A percentile compares a stretch with the other conserved stretches of the same genome.
Conservation (phyloP, 2,329 filamentous ascomycete species). For the Cercospora zeina region DNA sequence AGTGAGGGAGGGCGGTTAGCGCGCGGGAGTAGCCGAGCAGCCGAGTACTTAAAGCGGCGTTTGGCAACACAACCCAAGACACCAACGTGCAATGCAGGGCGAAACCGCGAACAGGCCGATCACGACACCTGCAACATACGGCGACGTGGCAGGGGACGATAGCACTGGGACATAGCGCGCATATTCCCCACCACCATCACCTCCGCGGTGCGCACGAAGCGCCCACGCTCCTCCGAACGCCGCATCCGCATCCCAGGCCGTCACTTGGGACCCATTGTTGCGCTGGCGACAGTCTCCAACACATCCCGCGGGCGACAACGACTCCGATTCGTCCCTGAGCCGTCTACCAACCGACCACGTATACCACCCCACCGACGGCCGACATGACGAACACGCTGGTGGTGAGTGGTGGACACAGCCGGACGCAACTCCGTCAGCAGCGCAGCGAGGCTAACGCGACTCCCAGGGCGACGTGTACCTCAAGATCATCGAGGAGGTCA, state of each 20-base stretch:
- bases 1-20: neutral
- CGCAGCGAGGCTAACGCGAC: constrained; percentile 24
- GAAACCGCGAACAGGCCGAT: constrained; percentile 4
- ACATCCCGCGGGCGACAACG: constrained; percentile 5
- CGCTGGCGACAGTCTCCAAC: constrained; percentile 4
- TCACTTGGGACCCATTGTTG: constrained; percentile 13
- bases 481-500: constrained; percentile 79
- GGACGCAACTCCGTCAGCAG: constrained; percentile 1
- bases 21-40: constrained; percentile 1
- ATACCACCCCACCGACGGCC: neutral
- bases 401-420: constrained; percentile 25
- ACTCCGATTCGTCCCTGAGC: neutral
- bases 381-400: constrained; percentile 37
- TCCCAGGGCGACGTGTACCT: constrained; percentile 74
- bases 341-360: neutral
- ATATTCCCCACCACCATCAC: neutral
- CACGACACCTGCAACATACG: constrained; percentile 12
- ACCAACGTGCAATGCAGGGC: constrained; percentile 8
- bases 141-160: constrained; percentile 6
- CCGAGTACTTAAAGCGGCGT: constrained; percentile 13
- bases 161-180: constrained; percentile 15
- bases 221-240: constrained; percentile 15
- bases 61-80: constrained; percentile 11
- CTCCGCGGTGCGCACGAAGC: constrained; percentile 11
- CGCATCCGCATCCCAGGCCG: constrained; percentile 9